phyloP scores from a whole-genome alignment of 306 rosid species.

The Abrus precatorius region DNA sequence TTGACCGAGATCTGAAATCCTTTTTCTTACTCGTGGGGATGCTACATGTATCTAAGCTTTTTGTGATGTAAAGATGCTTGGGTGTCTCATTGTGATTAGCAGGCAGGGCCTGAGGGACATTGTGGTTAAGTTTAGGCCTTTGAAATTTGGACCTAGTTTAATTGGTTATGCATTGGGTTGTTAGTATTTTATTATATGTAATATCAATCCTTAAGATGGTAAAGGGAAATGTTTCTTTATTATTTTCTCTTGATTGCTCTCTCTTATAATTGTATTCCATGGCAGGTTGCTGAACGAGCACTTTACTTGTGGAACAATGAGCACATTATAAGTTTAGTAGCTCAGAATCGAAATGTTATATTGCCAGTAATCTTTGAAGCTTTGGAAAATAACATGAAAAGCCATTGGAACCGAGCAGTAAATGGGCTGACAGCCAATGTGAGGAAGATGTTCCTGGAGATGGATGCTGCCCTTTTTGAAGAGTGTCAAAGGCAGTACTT shows the following conservation, averaged over 20 bases:
- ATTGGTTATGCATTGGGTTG: slow-evolving; percentile 23
- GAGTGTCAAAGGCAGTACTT: slow-evolving; percentile 58
- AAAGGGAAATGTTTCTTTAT: slow-evolving; percentile 22
- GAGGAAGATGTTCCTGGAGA: slow-evolving; percentile 63
- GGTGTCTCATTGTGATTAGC: not conserved
- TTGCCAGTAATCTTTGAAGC: slow-evolving; percentile 70
- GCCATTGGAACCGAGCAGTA: slow-evolving; percentile 73
- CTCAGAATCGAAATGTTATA: slow-evolving; percentile 63
- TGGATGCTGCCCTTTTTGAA: slow-evolving; percentile 67
- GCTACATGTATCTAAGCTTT: slow-evolving; percentile 10
- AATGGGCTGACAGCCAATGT: slow-evolving; percentile 66
- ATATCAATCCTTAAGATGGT: not conserved
- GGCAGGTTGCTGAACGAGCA: slow-evolving; percentile 80
- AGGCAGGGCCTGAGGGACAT: slow-evolving; percentile 1
- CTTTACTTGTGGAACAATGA: slow-evolving; percentile 78
- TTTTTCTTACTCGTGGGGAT: not conserved
- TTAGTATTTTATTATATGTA: slow-evolving; percentile 13
- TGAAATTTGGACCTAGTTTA: slow-evolving; percentile 34
- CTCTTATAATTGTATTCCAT: slow-evolving; percentile 33
- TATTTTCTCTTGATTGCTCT: slow-evolving; percentile 21
- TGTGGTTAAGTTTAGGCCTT: slow-evolving; percentile 18
- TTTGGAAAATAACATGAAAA: slow-evolving; percentile 64
- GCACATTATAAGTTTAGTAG: slow-evolving; percentile 60
- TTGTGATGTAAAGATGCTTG: slow-evolving; percentile 14
- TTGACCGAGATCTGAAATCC: slow-evolving; percentile 4